Evolutionary conservation across 2,329 filamentous ascomycete genomes (phyloP).

Genomic region (Colletotrichum noveboracense): DNA sequence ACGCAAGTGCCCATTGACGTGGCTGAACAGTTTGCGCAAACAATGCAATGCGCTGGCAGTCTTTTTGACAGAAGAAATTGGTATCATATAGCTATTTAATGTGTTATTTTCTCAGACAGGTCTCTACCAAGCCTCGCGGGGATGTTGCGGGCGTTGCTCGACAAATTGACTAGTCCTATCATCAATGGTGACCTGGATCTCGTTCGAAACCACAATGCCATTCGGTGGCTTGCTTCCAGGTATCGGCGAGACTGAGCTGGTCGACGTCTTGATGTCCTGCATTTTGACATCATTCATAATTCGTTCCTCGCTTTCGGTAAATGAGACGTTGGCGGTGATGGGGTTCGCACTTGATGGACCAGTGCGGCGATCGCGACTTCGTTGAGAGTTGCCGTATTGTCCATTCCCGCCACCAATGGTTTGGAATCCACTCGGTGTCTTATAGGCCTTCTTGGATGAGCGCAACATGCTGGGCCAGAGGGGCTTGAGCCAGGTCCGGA

Average conservation of each 20-base stretch:
- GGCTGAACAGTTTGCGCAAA: neutral
- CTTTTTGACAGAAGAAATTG: neutral
- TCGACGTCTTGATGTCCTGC: constrained; percentile 35
- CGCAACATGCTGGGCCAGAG: constrained; percentile 33
- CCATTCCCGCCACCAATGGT: constrained; percentile 22
- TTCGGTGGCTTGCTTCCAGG: constrained; percentile 19
- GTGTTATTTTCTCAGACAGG: neutral
- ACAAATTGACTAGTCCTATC: constrained; percentile 18
- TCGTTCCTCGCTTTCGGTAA: constrained; percentile 42
- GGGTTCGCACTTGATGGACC: constrained; percentile 35
- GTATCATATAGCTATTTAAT: neutral
- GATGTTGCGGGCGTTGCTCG: neutral
- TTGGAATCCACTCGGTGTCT: constrained; percentile 13
- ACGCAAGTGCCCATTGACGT: neutral
- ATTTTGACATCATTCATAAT: constrained; percentile 49
- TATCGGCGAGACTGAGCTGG: constrained; percentile 21
- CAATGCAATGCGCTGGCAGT: neutral
- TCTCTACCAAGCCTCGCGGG: neutral
- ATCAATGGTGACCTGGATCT: constrained; percentile 38
- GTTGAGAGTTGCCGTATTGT: constrained; percentile 12
- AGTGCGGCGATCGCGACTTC: constrained; percentile 30
- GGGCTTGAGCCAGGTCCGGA: constrained; percentile 43
- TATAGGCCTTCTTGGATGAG: constrained; percentile 27
- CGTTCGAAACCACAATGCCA: constrained; percentile 46
- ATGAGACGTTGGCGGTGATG: constrained; percentile 38